These are phyloP conservation scores for Pleurotus sapidus DNA, from an alignment of 768 basidiomycete genomes.

Conservation along the genomic window DNA sequence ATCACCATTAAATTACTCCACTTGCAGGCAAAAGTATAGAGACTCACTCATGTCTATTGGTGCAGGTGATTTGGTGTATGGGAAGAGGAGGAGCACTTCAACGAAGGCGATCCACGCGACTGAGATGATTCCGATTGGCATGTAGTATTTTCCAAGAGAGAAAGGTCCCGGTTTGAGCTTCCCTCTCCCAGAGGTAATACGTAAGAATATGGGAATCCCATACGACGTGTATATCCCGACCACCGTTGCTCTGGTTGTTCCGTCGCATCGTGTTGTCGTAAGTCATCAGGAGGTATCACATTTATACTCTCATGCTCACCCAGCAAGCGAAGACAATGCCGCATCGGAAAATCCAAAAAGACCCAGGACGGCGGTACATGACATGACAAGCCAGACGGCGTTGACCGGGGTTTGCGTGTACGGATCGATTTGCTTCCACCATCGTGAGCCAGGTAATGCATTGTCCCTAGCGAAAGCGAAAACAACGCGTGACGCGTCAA, in stretches of 20 bases:
- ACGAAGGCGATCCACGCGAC: conserved; percentile 31
- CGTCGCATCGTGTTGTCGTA: background rate
- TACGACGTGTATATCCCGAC: conserved; percentile 35
- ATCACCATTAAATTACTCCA: conserved; percentile 15
- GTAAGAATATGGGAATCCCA: conserved; percentile 31
- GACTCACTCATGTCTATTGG: conserved; percentile 31
- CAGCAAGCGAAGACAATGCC: conserved; percentile 30
- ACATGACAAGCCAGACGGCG: conserved; percentile 37
- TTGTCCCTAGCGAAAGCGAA: conserved; percentile 55
- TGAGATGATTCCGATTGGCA: conserved; percentile 24
- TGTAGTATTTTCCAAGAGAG: conserved; percentile 24
- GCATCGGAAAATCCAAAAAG: conserved; percentile 28
- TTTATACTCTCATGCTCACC: conserved; percentile 17
- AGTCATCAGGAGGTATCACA: background rate
- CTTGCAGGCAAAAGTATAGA: background rate
- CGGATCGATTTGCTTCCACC: conserved; percentile 31
- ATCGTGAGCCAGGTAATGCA: conserved; percentile 33
- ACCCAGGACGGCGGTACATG: conserved; percentile 25
- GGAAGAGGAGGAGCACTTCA: conserved; percentile 30
- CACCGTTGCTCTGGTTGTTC: conserved; percentile 22
- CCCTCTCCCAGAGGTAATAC: conserved; percentile 30
- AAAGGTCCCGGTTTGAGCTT: conserved; percentile 32
- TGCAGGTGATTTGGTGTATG: conserved; percentile 16
- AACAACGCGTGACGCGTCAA: conserved; percentile 63
- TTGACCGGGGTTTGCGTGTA: conserved; percentile 32